Percentiles rank a stretch among this genome's conserved stretches.
Conservation (phyloP, 2,329 filamentous ascomycete genomes). For the Hypoxylon rubiginosum region DNA sequence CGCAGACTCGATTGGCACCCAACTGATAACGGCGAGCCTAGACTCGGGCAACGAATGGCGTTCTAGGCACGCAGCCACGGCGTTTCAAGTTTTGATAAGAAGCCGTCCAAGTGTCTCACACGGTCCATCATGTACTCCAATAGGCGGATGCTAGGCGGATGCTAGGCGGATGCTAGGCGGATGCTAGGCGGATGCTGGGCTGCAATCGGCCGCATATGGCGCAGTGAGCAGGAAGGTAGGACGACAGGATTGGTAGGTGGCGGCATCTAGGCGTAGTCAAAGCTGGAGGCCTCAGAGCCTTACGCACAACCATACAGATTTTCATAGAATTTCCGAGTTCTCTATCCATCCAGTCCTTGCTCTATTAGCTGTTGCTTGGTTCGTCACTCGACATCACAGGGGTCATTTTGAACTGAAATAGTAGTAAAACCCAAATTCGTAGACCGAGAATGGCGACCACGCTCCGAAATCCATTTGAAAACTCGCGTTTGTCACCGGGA, state of each 20-base stretch:
- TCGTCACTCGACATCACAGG: neutral
- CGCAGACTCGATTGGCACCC: no score
- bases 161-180: no score
- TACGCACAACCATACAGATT: neutral
- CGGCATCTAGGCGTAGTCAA: neutral
- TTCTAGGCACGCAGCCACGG: neutral
- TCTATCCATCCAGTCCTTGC: neutral
- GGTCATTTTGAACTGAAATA: neutral
- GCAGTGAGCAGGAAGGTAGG: constrained; percentile 2
- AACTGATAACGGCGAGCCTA: neutral
- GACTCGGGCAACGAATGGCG: neutral
- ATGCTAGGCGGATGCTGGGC: no score
- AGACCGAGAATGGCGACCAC: constrained; percentile 3
- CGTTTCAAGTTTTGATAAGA: neutral
- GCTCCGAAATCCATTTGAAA: neutral
- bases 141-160: neutral
- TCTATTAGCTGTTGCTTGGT: neutral
- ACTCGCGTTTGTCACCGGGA: neutral
- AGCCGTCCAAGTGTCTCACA: neutral
- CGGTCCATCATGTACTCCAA: neutral
- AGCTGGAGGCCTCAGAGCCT: constrained; percentile 2
- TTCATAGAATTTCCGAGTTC: neutral
- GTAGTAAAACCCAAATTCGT: neutral
- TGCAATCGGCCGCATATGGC: neutral
- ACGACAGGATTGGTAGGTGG: neutral